Percentiles rank a stretch among this genome's conserved stretches.
Conservation (phyloP, 2,329 filamentous ascomycete genomes). For the Triangularia setosa region DNA sequence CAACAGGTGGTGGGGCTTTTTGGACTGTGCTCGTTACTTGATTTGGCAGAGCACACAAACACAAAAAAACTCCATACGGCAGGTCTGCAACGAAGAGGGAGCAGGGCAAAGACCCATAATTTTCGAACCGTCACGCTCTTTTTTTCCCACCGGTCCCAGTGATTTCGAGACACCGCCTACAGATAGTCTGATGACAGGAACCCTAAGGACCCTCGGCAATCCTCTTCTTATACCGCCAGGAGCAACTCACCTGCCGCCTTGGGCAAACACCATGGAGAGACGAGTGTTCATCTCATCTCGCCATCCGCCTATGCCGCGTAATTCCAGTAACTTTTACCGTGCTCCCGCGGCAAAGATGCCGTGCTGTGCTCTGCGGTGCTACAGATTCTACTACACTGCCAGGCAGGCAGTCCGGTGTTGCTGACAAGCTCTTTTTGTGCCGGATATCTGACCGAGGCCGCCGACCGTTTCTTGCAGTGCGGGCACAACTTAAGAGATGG, state of each 20-base stretch:
- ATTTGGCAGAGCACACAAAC: slow-evolving; percentile 25
- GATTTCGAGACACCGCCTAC: background rate
- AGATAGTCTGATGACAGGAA: background rate
- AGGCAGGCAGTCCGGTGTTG: background rate
- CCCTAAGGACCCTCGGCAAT: background rate
- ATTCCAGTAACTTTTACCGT: background rate
- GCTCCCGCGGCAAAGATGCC: background rate
- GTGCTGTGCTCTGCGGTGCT: background rate
- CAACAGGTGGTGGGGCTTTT: slow-evolving; percentile 4
- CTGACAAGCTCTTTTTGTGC: background rate
- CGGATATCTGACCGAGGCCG: slow-evolving; percentile 11
- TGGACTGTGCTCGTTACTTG: slow-evolving; percentile 22
- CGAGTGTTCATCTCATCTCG: too few relatives aligned
- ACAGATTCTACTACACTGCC: background rate
- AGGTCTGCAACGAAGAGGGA: too few relatives aligned
- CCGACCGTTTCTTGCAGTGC: slow-evolving; percentile 5
- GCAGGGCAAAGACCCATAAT: slow-evolving; percentile 5
- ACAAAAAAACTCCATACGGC: slow-evolving; percentile 14
- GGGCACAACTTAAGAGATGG: background rate
- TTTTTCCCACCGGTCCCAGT: background rate
- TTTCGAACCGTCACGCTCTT: background rate
- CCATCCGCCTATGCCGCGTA: background rate
- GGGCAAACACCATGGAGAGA: background rate
- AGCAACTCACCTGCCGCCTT: background rate
- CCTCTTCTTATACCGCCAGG: background rate